Percentiles rank a stretch among this genome's conserved stretches.
phyloP scores from a whole-genome alignment of 2,329 filamentous ascomycete species.

The Aureobasidium musti region DNA sequence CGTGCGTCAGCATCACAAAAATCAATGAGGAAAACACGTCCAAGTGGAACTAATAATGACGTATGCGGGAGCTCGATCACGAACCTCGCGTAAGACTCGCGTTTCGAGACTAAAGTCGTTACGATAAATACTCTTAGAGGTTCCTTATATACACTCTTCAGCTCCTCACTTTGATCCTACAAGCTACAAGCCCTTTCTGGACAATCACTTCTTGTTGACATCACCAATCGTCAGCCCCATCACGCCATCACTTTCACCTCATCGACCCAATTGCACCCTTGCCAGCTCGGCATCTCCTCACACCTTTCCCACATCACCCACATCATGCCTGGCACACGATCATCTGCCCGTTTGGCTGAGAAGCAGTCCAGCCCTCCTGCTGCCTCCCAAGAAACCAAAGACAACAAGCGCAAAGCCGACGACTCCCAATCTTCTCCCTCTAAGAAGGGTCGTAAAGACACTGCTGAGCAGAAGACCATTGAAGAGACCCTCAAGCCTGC shows the following conservation, averaged over 20 bases:
- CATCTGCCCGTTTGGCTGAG: slow-evolving; percentile 36
- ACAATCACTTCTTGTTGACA: slow-evolving; percentile 13
- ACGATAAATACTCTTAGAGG: slow-evolving; percentile 28
- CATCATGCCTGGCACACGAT: slow-evolving; percentile 40
- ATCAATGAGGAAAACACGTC: slow-evolving; percentile 3
- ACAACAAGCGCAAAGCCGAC: slow-evolving; percentile 42
- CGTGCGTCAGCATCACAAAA: slow-evolving; percentile 24
- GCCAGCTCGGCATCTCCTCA: background rate
- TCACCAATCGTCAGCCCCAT: slow-evolving; percentile 22
- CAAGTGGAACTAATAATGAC: background rate
- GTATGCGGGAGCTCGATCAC: slow-evolving; percentile 1
- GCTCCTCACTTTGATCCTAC: background rate
- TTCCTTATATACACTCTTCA: slow-evolving; percentile 29
- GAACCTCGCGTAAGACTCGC: slow-evolving; percentile 16
- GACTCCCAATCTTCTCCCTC: slow-evolving; percentile 39
- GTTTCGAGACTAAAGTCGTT: slow-evolving; percentile 25
- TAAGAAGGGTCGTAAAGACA: slow-evolving; percentile 46
- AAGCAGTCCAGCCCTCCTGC: slow-evolving; percentile 33
- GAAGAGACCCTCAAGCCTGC: slow-evolving; percentile 54
- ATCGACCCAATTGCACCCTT: slow-evolving; percentile 3
- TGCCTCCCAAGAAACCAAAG: slow-evolving; percentile 30
- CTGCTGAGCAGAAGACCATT: slow-evolving; percentile 53
- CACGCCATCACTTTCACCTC: background rate
- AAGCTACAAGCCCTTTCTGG: no score
- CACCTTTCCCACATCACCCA: background rate